Evolutionary conservation across 2,329 filamentous ascomycete genomes (phyloP), one percentile per base, ranked within the genome.

Genomic region (Fusarium nelsonii): DNA sequence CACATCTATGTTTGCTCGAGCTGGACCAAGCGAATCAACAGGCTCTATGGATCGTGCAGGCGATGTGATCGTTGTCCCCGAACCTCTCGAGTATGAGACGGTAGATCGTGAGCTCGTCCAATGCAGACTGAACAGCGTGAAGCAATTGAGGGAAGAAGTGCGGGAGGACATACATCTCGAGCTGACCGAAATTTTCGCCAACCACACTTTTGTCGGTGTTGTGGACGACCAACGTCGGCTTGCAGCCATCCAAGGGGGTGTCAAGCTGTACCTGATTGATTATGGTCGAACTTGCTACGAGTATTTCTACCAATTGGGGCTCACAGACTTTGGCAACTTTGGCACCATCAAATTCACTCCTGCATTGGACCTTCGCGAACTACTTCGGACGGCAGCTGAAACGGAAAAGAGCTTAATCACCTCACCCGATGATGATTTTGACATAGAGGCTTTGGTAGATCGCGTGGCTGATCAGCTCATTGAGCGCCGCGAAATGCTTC

Each of bases 241-340:
- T 14, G 94, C 90, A n/a, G 94, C 96, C 16, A 92, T 99, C 37
- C 96, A 99, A 80, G 90, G 92, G 36, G 96, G 95, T 15, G 91
- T 98, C 10, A 97, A 94, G 77, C 86, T 99, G 9, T 97, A 92
- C 78, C 87, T 99, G 23, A 85, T 99, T 53, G 96, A 99, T 79
- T 99, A 99, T 75, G 96, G 94, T 12, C 90, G 95, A 77, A 83
- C 92, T 2, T 92, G 89, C 77, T 92, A 90, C 65, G 95, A 98
- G 73, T 97, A 95, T 78, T 97, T 98, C 78, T 99, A 99, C 81
- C 96, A 99, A 80, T 82, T 98, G 20, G 95, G 94, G 0, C 86
- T 99, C 36, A 97, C 94, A 0, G 94, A 99, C 76, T 99, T 99
- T 80, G 93, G 92, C 3, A 99, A 99, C 77, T 97, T 97, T 75